These are phyloP conservation scores for Colletotrichum viniferum DNA, from an alignment of 2,329 filamentous ascomycete species.

Conservation along the genomic window DNA sequence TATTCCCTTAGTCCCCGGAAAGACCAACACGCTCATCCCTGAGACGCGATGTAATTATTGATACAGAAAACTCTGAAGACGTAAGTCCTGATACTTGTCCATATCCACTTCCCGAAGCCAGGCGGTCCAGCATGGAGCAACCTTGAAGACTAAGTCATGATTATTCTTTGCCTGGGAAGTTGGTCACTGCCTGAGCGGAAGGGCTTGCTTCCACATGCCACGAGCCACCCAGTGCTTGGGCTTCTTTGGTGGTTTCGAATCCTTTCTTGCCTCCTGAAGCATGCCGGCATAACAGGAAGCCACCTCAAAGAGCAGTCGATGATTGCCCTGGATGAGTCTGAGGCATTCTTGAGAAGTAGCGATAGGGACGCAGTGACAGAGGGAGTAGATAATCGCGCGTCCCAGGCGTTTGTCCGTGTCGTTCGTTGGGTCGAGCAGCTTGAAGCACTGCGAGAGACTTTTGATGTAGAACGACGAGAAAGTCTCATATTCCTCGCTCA, in stretches of 20 bases:
- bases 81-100: neutral
- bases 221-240: no score
- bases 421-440: neutral
- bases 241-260: no score
- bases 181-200: no score
- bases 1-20: neutral
- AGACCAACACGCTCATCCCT: rapidly evolving
- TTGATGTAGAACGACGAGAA: neutral
- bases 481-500: neutral
- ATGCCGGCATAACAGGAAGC: neutral
- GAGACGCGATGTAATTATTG: neutral
- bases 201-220: no score
- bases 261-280: no score
- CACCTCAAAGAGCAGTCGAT: neutral
- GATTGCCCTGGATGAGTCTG: neutral
- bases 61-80: neutral
- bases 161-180: no score
- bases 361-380: neutral
- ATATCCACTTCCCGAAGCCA: neutral
- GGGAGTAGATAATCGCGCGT: neutral
- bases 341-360: neutral
- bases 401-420: no score
- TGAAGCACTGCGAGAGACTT: neutral
- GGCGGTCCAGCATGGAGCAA: neutral
- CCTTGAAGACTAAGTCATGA: no score